phyloP scores from a whole-genome alignment of 495 filamentous ascomycete genomes.

The Trichoderma parareesei region DNA sequence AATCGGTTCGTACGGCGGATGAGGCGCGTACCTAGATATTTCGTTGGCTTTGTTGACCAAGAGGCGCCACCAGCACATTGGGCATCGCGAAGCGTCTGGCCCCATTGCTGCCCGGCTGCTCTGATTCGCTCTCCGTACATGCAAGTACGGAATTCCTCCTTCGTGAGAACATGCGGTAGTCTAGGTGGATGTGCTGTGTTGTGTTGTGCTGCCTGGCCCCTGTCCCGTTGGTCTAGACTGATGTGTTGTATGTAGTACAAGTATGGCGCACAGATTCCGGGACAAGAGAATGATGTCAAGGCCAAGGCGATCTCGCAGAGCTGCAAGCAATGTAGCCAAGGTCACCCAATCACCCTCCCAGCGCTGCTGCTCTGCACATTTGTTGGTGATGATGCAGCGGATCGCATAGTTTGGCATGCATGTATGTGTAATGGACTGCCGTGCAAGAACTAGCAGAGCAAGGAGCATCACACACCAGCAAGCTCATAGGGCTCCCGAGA shows the following conservation, averaged over 20 bases:
- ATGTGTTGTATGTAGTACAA: background rate
- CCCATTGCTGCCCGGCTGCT: background rate
- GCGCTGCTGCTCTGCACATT: background rate
- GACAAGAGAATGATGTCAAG: slow-evolving; percentile 2
- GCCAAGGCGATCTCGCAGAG: slow-evolving; percentile 3
- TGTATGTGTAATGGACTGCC: too few species aligned
- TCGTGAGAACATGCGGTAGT: background rate
- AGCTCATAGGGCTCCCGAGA: background rate
- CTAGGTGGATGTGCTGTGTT: background rate
- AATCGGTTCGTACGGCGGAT: background rate
- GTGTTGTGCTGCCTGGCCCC: background rate
- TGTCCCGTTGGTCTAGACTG: background rate
- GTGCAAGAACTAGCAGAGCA: too few species aligned
- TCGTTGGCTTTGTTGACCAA: background rate
- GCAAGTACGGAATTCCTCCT: background rate
- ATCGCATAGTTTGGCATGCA: background rate
- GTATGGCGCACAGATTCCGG: background rate
- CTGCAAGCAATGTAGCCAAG: background rate
- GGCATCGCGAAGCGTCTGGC: background rate
- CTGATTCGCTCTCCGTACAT: background rate
- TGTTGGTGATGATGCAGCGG: background rate
- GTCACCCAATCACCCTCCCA: background rate
- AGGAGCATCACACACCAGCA: background rate
- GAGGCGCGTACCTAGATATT: background rate
- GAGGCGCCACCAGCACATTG: background rate